A percentile compares a stretch with the other conserved stretches of the same genome.
These are phyloP conservation scores for Fusarium incarnatum DNA, from an alignment of 2,329 filamentous ascomycete species.

Conservation along the genomic window DNA sequence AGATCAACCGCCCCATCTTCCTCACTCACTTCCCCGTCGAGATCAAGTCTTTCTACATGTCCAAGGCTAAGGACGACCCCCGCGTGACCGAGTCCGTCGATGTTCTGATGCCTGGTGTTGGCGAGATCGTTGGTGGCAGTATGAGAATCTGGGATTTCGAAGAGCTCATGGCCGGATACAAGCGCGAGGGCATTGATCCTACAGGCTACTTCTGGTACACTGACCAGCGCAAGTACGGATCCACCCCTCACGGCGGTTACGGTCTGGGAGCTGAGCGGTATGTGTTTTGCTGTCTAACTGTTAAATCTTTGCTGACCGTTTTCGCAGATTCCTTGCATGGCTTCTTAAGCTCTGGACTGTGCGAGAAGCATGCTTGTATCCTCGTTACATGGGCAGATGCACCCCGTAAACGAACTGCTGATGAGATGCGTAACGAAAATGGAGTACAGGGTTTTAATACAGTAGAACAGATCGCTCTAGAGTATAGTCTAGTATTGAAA, in stretches of 20 bases:
- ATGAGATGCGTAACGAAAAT: constrained; percentile 30
- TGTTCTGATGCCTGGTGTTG: constrained; percentile 87
- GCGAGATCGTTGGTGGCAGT: constrained; percentile 94
- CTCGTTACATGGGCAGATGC: constrained; percentile 83
- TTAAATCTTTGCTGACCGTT: constrained; percentile 7
- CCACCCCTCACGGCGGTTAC: constrained; percentile 91
- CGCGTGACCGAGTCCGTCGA: constrained; percentile 95
- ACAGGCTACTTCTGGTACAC: constrained; percentile 98
- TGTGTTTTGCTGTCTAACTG: neutral
- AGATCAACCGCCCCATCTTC: constrained; percentile 94
- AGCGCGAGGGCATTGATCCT: constrained; percentile 85
- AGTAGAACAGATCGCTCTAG: constrained; percentile 29
- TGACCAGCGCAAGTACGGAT: constrained; percentile 94
- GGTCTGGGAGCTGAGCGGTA: constrained; percentile 87
- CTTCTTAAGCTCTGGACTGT: constrained; percentile 73
- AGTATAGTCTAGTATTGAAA: constrained; percentile 23
- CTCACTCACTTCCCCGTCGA: constrained; percentile 96
- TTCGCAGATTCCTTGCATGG: constrained; percentile 67
- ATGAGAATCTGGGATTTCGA: constrained; percentile 97
- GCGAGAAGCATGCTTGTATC: constrained; percentile 78
- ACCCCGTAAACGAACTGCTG: constrained; percentile 67
- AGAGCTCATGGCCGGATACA: constrained; percentile 88
- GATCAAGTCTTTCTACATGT: constrained; percentile 99
- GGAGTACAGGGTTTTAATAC: constrained; percentile 29
- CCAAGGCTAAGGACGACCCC: constrained; percentile 80